phyloP scores from a whole-genome alignment of 1,139 yeast genomes.

The Geotrichum aggregatum region DNA sequence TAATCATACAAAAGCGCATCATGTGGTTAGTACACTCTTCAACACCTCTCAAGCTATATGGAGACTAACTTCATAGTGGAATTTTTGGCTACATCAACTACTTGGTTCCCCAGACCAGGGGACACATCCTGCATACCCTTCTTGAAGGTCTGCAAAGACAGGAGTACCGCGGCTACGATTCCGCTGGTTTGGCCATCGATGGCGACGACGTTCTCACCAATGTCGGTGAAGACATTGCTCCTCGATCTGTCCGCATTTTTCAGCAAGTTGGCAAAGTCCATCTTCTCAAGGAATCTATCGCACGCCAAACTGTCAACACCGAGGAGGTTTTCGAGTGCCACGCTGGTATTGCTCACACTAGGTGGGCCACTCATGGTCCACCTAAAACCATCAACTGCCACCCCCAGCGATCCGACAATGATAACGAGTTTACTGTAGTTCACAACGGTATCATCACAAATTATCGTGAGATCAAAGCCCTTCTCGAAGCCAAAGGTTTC shows the following conservation, averaged over 20 bases:
- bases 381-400: constrained; percentile 86
- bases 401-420: constrained; percentile 86
- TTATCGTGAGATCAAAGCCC: constrained; percentile 81
- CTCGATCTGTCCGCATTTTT: constrained; percentile 55
- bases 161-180: constrained; percentile 98
- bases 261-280: constrained; percentile 91
- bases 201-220: constrained; percentile 55
- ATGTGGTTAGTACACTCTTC: constrained; percentile 1
- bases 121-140: constrained; percentile 83
- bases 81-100: constrained; percentile 97
- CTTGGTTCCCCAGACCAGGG: constrained; percentile 85
- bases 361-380: constrained; percentile 99
- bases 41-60: not conserved
- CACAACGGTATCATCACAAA: constrained; percentile 98
- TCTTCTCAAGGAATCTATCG: constrained; percentile 66
- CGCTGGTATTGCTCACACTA: constrained; percentile 96
- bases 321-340: constrained; percentile 68
- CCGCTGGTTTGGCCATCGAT: constrained; percentile 94
- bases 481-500: constrained; percentile 74
- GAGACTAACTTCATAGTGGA: constrained; percentile 51
- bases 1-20: too few relatives aligned
- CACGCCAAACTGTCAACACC: constrained; percentile 48
- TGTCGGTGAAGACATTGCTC: constrained; percentile 19
- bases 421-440: constrained; percentile 82
- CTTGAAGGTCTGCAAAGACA: constrained; percentile 88